Base-by-base conservation (phyloP, 2,329 filamentous ascomycete species). In the Ambrosiella cleistominuta region DNA sequence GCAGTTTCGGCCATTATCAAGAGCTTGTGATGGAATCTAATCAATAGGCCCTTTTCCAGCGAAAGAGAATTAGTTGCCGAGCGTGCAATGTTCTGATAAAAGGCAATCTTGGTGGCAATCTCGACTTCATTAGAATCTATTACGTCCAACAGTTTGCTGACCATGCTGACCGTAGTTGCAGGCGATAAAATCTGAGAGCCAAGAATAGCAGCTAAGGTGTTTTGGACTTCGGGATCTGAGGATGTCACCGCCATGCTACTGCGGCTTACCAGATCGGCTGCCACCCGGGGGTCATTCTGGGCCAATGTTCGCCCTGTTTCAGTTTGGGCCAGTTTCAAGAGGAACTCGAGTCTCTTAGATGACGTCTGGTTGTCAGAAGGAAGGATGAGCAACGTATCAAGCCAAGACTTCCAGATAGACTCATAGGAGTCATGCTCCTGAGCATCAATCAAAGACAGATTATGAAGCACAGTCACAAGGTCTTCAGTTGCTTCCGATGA, bases 401-500 rank as follows among this genome's bases (percentile, higher is more conserved):
- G 65, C 64, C 77, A 74, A 0, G 67, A 63, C 27, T 66, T 68
- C 76, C 77, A 81, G 0, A 75, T 67, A 1, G 63, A 62, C 8
- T 67, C 65, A 56, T 75, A 77, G 0, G 67, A 47, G 19, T 39
- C 44, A 53, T 55, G n/a, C 47, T 57, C 50, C 64, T 0, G 64
- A 63, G 0, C 66, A 66, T 58, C 67, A 71, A 57, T 64, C 70
- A 44, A 68, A 68, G 13, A 75, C 45, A 82, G 71, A 0, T 76
- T 68, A 53, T 82, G 76, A 0, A 95, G 71, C 9, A 82, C 79
- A 0, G 82, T 78, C 7, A 89, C 71, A 0, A 95, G 68, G 55
- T 83, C 77, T 1, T 77, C 69, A 0, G 80, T 79, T 1, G 88
- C 90, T 0, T 85, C 79, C 0, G 87, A 89, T 1, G 76, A 69